Conservation (phyloP, 176 grass and related monocot genomes). For the Lolium perenne region DNA sequence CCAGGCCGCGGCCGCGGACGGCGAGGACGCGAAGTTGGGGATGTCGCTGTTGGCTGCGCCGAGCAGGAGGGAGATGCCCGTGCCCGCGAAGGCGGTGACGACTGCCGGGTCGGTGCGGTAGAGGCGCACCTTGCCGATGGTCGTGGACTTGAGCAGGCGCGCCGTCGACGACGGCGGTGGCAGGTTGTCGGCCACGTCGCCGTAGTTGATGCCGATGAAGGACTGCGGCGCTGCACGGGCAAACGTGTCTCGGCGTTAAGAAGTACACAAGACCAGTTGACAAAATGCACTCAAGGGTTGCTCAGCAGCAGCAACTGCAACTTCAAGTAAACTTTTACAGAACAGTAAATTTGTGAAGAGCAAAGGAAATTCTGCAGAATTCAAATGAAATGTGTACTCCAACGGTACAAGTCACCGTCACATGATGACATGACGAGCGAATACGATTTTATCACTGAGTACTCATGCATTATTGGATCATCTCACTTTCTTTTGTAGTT, state of each 20-base stretch:
- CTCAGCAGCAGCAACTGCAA: neutral
- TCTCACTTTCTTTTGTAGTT: no score
- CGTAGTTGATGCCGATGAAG: slow-evolving; percentile 95
- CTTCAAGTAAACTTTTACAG: neutral
- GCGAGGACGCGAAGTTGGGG: slow-evolving; percentile 63
- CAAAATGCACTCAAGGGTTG: neutral
- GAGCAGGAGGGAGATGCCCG: slow-evolving; percentile 72
- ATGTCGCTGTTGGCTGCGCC: slow-evolving; percentile 90
- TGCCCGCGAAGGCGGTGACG: slow-evolving; percentile 75
- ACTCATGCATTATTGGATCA: neutral
- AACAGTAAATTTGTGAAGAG: neutral
- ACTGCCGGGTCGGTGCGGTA: slow-evolving; percentile 71
- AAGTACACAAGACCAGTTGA: neutral
- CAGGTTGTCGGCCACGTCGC: slow-evolving; percentile 86
- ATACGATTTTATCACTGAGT: neutral
- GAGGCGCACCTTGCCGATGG: slow-evolving; percentile 88
- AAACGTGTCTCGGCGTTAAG: neutral
- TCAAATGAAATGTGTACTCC: neutral
- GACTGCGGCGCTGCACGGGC: slow-evolving; percentile 63
- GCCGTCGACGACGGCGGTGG: slow-evolving; percentile 69
- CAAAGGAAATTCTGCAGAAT: neutral
- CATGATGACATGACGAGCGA: neutral
- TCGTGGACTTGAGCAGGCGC: slow-evolving; percentile 71
- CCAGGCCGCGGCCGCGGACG: slow-evolving; percentile 67
- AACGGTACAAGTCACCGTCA: slow-evolving; percentile 19